Evolutionary conservation across 1,284 basidiomycete genomes (phyloP).

Genomic region (Ganoderma multipileum): DNA sequence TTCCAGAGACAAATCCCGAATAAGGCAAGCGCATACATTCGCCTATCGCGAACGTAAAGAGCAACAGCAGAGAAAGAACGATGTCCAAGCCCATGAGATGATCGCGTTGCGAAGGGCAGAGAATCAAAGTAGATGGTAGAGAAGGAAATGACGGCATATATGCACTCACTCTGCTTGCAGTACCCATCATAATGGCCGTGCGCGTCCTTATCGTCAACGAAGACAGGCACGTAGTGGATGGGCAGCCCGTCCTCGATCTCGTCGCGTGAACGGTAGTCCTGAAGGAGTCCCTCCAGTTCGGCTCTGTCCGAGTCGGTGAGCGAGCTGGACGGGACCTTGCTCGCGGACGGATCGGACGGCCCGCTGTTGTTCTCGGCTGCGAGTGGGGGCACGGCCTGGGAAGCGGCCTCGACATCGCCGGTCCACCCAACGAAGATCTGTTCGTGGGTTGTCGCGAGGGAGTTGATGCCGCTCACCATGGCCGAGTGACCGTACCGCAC

Average conservation of each 20-base stretch:
- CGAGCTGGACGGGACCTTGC: conserved; percentile 55
- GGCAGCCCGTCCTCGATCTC: conserved; percentile 50
- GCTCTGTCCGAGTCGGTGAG: conserved; percentile 66
- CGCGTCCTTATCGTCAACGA: conserved; percentile 90
- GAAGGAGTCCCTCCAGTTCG: conserved; percentile 67
- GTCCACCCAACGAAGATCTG: conserved; percentile 96
- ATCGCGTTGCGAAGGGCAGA: neutral
- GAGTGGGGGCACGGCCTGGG: conserved; percentile 33
- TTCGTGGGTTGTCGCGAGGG: conserved; percentile 83
- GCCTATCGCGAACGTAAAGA: neutral
- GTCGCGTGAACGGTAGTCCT: conserved; percentile 62
- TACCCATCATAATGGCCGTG: conserved; percentile 97
- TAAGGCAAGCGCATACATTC: conserved; percentile 12
- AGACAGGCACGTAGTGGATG: conserved; percentile 87
- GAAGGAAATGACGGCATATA: conserved; percentile 20
- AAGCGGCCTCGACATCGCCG: conserved; percentile 74
- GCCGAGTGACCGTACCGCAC: conserved; percentile 92
- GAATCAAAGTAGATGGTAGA: conserved; percentile 8
- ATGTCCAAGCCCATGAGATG: neutral
- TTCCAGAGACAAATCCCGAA: conserved; percentile 7
- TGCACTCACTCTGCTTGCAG: conserved; percentile 90
- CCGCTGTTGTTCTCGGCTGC: conserved; percentile 26
- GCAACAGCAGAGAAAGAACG: neutral
- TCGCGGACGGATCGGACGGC: conserved; percentile 19
- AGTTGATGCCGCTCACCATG: conserved; percentile 93